Conservation (phyloP, 352 stramenopile genomes). For the Phytophthora vignae region DNA sequence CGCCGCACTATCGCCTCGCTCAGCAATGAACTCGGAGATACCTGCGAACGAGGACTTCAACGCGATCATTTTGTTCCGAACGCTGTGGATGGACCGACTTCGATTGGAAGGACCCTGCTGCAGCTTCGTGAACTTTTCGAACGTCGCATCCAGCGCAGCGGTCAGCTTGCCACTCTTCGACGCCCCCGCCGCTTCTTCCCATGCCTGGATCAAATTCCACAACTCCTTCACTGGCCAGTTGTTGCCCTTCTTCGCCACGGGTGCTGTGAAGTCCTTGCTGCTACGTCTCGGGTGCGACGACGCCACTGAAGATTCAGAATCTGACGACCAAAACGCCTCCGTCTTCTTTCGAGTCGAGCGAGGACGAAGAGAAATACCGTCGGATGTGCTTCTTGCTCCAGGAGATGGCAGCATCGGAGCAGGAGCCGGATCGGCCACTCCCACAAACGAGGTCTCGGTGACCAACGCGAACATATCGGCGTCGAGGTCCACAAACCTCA, state of each 20-base stretch:
- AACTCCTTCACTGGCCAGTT: constrained; percentile 44
- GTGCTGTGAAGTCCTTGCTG: constrained; percentile 8
- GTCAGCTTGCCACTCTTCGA: constrained; percentile 29
- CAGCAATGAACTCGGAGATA: constrained; percentile 39
- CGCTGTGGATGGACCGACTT: constrained; percentile 37
- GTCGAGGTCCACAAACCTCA: constrained; percentile 54
- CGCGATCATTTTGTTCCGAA: constrained; percentile 56
- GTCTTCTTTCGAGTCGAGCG: constrained; percentile 37
- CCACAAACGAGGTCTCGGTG: constrained; percentile 47
- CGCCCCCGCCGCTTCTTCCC: constrained; percentile 32
- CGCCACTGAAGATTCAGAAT: constrained; percentile 39
- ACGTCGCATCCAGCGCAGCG: constrained; percentile 31
- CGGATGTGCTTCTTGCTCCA: constrained; percentile 13
- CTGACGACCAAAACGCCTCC: constrained; percentile 43
- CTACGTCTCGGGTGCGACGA: constrained; percentile 11
- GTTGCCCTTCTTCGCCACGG: constrained; percentile 34
- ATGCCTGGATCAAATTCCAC: constrained; percentile 41
- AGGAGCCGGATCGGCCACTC: constrained; percentile 8
- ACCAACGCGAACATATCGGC: constrained; percentile 47
- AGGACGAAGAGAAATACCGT: constrained; percentile 40
- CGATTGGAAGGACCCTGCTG: constrained; percentile 25
- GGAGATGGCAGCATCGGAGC: constrained; percentile 20
- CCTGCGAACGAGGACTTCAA: constrained; percentile 41
- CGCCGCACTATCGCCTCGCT: constrained; percentile 23
- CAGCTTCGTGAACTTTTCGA: constrained; percentile 36